A percentile compares a stretch with the other conserved stretches of the same genome.
Conservation (phyloP, 1,284 basidiomycete species). For the Phellopilus nigrolimitatus region DNA sequence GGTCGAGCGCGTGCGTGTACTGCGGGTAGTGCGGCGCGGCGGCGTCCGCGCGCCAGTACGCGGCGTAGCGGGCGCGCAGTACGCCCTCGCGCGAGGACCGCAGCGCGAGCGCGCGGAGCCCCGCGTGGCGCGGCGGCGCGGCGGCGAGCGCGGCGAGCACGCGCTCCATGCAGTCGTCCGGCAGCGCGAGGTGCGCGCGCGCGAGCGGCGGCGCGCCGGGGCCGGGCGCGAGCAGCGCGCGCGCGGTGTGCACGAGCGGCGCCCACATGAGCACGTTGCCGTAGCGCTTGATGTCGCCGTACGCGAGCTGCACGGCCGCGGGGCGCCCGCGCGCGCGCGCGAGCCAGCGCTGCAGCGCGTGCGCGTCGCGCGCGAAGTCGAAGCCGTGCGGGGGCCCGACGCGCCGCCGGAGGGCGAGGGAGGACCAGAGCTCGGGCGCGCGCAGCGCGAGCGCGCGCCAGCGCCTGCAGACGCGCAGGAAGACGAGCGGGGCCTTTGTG, state of each 20-base stretch:
- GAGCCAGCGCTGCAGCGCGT: not conserved
- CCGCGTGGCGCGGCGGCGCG: not conserved
- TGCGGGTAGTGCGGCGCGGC: not conserved
- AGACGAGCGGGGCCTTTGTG: conserved; percentile 6
- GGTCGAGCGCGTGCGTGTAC: conserved; percentile 6
- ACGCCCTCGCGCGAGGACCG: conserved; percentile 2
- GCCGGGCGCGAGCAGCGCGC: not conserved
- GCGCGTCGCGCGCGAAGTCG: conserved; percentile 7
- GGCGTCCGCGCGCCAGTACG: conserved; percentile 1
- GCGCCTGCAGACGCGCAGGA: conserved; percentile 4
- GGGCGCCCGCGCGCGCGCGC: not conserved
- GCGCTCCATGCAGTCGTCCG: conserved; percentile 17
- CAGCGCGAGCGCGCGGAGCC: conserved; percentile 3
- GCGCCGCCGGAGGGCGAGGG: conserved; percentile 5
- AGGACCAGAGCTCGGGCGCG: conserved; percentile 8
- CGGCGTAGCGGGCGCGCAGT: not conserved
- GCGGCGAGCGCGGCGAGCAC: conserved; percentile 4
- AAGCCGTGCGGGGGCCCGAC: conserved; percentile 5
- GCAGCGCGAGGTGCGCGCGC: conserved; percentile 5
- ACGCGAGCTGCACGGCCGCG: conserved; percentile 6
- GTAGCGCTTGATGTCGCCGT: conserved; percentile 8
- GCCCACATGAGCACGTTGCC: conserved; percentile 7
- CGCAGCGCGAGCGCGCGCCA: conserved; percentile 6
- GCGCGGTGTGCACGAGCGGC: conserved; percentile 1
- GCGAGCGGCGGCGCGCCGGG: not conserved